These are phyloP conservation scores for Lachnellula hyalina DNA, from an alignment of 2,329 filamentous ascomycete genomes.

Conservation along the genomic window DNA sequence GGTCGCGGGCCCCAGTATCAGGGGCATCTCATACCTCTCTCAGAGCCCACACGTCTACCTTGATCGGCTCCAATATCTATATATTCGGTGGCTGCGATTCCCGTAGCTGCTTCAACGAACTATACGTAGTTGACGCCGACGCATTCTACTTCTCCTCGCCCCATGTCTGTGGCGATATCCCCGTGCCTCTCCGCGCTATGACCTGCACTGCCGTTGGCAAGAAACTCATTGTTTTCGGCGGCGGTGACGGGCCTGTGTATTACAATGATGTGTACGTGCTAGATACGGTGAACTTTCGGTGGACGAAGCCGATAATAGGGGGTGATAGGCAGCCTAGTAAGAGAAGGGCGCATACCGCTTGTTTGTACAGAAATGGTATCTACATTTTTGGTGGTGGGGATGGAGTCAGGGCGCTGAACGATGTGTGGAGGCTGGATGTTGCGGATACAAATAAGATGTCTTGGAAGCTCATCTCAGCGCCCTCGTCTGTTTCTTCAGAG, in stretches of 20 bases:
- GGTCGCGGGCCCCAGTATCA: slow-evolving; percentile 61
- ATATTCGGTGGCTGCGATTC: slow-evolving; percentile 66
- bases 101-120: slow-evolving; percentile 61
- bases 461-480: slow-evolving; percentile 57
- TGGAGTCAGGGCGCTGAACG: slow-evolving; percentile 63
- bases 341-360: slow-evolving; percentile 64
- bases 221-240: slow-evolving; percentile 65
- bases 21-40: slow-evolving; percentile 56
- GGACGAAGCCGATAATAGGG: slow-evolving; percentile 54
- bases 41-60: slow-evolving; percentile 61
- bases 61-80: slow-evolving; percentile 62
- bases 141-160: slow-evolving; percentile 65
- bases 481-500: slow-evolving; percentile 37
- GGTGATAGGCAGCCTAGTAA: slow-evolving; percentile 55
- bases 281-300: slow-evolving; percentile 65
- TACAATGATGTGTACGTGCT: slow-evolving; percentile 69
- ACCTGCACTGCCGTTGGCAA: slow-evolving; percentile 67
- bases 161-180: slow-evolving; percentile 59
- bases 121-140: slow-evolving; percentile 66
- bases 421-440: slow-evolving; percentile 68
- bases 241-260: slow-evolving; percentile 64
- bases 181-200: slow-evolving; percentile 63
- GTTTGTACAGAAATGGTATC: slow-evolving; percentile 64
- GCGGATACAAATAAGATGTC: slow-evolving; percentile 61
- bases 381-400: slow-evolving; percentile 70